These are phyloP conservation scores for Cenchrus purpureus DNA, from an alignment of 176 grass and related monocot genomes.

Conservation along the genomic window DNA sequence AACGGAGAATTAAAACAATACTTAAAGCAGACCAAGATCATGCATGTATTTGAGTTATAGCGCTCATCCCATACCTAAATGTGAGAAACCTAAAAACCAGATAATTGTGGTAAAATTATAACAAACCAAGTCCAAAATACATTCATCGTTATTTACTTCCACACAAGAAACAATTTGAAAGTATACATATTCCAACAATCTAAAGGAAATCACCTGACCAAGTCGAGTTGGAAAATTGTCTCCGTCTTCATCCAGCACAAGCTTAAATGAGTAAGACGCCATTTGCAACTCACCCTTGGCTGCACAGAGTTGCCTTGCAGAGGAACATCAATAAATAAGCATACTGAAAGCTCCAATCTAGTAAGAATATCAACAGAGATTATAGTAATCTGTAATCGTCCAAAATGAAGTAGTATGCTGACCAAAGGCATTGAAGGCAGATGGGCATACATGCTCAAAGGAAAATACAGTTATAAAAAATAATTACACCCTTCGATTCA, in stretches of 20 bases:
- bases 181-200: conserved; percentile 20
- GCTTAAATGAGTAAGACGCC: conserved; percentile 80
- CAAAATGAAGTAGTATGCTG: conserved; percentile 12
- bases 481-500: too few relatives aligned
- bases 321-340: conserved; percentile 27
- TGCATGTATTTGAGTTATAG: neutral
- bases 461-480: neutral
- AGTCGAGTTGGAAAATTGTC: conserved; percentile 88
- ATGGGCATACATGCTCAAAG: neutral
- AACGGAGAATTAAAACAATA: conserved; percentile 10
- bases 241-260: conserved; percentile 81
- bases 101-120: conserved; percentile 8
- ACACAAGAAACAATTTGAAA: conserved; percentile 17
- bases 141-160: neutral
- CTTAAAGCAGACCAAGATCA: neutral
- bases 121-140: neutral
- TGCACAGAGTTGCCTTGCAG: conserved; percentile 83
- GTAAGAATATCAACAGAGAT: neutral
- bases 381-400: neutral
- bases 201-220: conserved; percentile 75
- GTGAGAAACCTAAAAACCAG: neutral
- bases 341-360: conserved; percentile 33
- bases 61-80: conserved; percentile 1
- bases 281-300: conserved; percentile 85
- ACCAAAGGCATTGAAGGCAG: conserved; percentile 7